Conservation (phyloP, 2,329 filamentous ascomycete genomes). For the Volutella citrinella region DNA sequence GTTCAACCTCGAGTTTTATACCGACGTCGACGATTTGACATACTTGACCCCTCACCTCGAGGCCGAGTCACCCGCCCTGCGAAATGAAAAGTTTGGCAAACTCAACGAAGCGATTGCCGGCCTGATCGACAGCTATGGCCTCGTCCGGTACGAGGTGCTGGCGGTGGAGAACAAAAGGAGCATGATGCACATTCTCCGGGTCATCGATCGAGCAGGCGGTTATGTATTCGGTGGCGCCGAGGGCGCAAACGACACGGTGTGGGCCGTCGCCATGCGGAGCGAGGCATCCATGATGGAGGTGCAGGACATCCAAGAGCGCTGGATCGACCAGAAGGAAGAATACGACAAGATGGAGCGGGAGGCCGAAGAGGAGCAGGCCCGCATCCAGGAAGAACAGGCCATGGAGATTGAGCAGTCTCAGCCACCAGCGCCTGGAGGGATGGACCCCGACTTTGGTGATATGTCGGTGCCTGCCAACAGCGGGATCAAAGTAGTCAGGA, state of each 20-base stretch:
- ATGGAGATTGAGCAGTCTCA: slow-evolving; percentile 33
- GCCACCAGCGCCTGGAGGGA: slow-evolving; percentile 20
- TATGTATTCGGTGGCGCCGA: slow-evolving; percentile 91
- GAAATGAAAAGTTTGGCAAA: slow-evolving; percentile 73
- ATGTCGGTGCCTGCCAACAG: slow-evolving; percentile 53
- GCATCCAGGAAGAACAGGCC: slow-evolving; percentile 36
- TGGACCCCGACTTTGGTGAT: slow-evolving; percentile 49
- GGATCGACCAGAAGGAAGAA: slow-evolving; percentile 86
- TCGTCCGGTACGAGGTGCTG: slow-evolving; percentile 89
- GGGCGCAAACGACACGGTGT: slow-evolving; percentile 93
- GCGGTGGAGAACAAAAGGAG: slow-evolving; percentile 96
- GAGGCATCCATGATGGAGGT: slow-evolving; percentile 74
- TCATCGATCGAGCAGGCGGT: slow-evolving; percentile 87
- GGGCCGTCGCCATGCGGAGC: slow-evolving; percentile 89
- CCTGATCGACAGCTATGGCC: slow-evolving; percentile 82
- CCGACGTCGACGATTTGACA: slow-evolving; percentile 88
- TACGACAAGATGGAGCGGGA: slow-evolving; percentile 78
- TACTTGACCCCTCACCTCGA: slow-evolving; percentile 81
- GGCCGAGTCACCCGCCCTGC: slow-evolving; percentile 68
- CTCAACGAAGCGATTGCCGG: slow-evolving; percentile 85
- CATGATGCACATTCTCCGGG: slow-evolving; percentile 87
- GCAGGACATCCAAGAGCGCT: slow-evolving; percentile 89
- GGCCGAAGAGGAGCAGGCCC: slow-evolving; percentile 72
- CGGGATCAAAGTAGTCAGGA: slow-evolving; percentile 71
- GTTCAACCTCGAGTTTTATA: slow-evolving; percentile 96